phyloP scores from a whole-genome alignment of 2,329 filamentous ascomycete genomes.

The Dothideomycetidae sp. region DNA sequence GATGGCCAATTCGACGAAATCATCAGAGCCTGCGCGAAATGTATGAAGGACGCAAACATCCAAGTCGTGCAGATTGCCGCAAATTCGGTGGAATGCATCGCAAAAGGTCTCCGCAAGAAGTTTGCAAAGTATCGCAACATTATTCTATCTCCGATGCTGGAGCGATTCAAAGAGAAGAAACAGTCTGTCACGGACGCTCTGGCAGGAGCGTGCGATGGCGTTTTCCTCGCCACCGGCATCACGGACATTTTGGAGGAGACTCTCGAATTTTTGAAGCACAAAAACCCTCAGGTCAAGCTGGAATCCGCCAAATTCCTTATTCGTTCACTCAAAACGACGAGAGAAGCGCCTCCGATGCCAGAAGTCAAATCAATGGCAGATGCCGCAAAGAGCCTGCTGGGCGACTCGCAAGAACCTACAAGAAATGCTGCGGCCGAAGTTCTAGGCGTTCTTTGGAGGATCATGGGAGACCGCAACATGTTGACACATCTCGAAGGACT shows the following conservation, averaged over 20 bases:
- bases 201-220: slow-evolving; percentile 64
- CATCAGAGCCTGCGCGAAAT: slow-evolving; percentile 72
- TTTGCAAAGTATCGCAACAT: slow-evolving; percentile 69
- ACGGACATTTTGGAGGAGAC: slow-evolving; percentile 88
- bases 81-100: slow-evolving; percentile 79
- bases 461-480: slow-evolving; percentile 93
- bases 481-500: slow-evolving; percentile 78
- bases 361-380: slow-evolving; percentile 83
- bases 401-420: slow-evolving; percentile 74
- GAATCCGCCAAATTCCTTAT: slow-evolving; percentile 90
- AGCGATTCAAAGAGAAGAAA: slow-evolving; percentile 96
- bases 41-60: slow-evolving; percentile 98
- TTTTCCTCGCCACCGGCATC: slow-evolving; percentile 52
- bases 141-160: slow-evolving; percentile 82
- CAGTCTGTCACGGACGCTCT: slow-evolving; percentile 75
- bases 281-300: slow-evolving; percentile 96
- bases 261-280: slow-evolving; percentile 69
- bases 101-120: slow-evolving; percentile 63
- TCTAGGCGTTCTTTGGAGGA: slow-evolving; percentile 93
- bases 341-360: slow-evolving; percentile 67
- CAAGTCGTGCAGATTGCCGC: slow-evolving; percentile 86
- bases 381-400: slow-evolving; percentile 71
- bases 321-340: slow-evolving; percentile 67
- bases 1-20: slow-evolving; percentile 81
- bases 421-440: slow-evolving; percentile 84